Base-by-base conservation (phyloP, 140 eudicot genomes). In the Anethum foeniculum region DNA sequence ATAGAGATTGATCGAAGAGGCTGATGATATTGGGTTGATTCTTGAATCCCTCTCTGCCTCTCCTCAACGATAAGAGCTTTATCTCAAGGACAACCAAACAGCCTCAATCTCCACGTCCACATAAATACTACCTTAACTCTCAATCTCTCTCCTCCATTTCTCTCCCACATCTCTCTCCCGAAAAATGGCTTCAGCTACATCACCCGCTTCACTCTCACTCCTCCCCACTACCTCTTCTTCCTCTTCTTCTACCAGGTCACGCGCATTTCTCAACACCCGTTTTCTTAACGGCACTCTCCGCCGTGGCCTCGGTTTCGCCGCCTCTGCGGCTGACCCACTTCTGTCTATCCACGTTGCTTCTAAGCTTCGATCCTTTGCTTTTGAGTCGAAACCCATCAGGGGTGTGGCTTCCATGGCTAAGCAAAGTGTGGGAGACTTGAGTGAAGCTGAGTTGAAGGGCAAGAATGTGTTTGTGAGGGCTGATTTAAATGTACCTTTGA, bases 361-460 rank as follows among this genome's bases (percentile, higher is more conserved):
- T 68, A 91, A 85, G 79, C 80, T 89, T 85, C 90, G 84, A 77
- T 84, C 93, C 7, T 27, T 86, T 43, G 82, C 77, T 23, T 46
- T 77, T 30, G 39, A 81, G 1, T 84, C 75, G 3, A 89, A 83
- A 25, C 90, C 97, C 7, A 46, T 85, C 71, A 82, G 88, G 43
- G 82, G 81, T 1, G 88, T 85, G 41, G 88, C 83, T 30, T 78
- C 87, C 0, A 91, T 85, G 90, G 94, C 93, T 8, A 93, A 93
- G 88, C 88, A 86, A 88, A 93, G 98, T 82, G 98, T 93, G 3
- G 98, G 98, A 0, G 98, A 93, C 73, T 86, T 93, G 11, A 68
- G 87, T 7, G 88, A 74, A 3, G 89, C 94, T 4, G 91, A 94
- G 13, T 82, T 94, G 65, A 94, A 94, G 88, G 96, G 98, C 7